phyloP scores from a whole-genome alignment of 2,329 filamentous ascomycete species.

The Madurella fahalii region DNA sequence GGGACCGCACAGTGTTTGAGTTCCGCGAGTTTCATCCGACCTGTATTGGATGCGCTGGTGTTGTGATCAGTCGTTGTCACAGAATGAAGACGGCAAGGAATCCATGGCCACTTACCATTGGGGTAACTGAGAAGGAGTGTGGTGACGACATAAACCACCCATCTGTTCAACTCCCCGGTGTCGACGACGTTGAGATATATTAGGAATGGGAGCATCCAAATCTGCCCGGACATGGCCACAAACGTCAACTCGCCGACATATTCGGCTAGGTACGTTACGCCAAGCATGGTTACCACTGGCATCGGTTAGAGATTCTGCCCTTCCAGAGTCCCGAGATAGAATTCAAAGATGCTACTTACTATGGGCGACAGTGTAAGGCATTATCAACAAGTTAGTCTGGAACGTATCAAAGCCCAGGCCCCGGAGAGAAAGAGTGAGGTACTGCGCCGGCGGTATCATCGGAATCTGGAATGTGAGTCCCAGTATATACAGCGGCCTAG shows the following conservation, averaged over 20 bases:
- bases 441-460: slow-evolving; percentile 43
- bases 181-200: slow-evolving; percentile 45
- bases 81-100: background rate
- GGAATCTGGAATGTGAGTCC: slow-evolving; percentile 54
- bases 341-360: slow-evolving; percentile 20
- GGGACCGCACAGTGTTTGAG: slow-evolving; percentile 56
- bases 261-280: slow-evolving; percentile 38
- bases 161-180: slow-evolving; percentile 36
- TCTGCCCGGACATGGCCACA: slow-evolving; percentile 44
- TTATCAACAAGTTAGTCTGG: slow-evolving; percentile 58
- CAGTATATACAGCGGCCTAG: slow-evolving; percentile 48
- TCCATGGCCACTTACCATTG: slow-evolving; percentile 30
- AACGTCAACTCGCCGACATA: slow-evolving; percentile 48
- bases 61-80: slow-evolving; percentile 9
- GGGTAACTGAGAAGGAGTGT: slow-evolving; percentile 40
- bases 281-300: slow-evolving; percentile 35
- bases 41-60: slow-evolving; percentile 44
- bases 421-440: slow-evolving; percentile 57
- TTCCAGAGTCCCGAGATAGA: background rate
- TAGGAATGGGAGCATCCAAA: slow-evolving; percentile 60
- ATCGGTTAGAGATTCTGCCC: background rate
- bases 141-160: slow-evolving; percentile 41
- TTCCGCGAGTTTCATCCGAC: slow-evolving; percentile 52
- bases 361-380: slow-evolving; percentile 44
- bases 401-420: slow-evolving; percentile 58